Evolutionary conservation across 164 flowering plant genomes (phyloP), one percentile per base, ranked within the genome.

Genomic region (Nymphaea colorata): DNA sequence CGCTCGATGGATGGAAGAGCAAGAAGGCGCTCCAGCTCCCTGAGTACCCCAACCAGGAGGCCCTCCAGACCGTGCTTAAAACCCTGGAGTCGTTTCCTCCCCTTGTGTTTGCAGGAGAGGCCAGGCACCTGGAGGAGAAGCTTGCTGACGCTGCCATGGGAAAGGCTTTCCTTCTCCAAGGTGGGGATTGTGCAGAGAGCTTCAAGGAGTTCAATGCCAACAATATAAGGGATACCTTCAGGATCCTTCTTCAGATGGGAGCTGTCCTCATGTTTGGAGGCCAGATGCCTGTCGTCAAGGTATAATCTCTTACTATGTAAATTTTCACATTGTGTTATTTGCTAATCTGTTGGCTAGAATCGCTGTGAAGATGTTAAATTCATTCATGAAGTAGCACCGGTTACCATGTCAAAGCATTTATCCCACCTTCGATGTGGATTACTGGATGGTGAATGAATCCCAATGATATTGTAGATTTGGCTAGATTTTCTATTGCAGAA

Each of bases 181-280:
- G 96, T 3, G 97, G 97, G 0, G 97, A 91, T 66, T 91, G 97
- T 62, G 96, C 97, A 4, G 97, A 91, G 85, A 89, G 96, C 43
- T 89, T 91, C 81, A 91, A 91, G 78, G 97, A 91, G 76, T 91
- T 91, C 74, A 85, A 86, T 70, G 97, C 89, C 16, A 84, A 84
- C 66, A 91, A 89, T 71, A 91, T 91, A 44, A 79, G 96, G 64
- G 97, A 91, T 68, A 91, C 97, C 65, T 89, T 91, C 80, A 71
- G 97, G 60, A 79, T 91, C 44, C 80, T 91, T 51, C 87, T 91
- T 12, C 97, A 89, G 74, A 91, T 91, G 97, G 85, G 89, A 17
- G 96, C 73, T 45, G 93, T 91, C 55, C 71, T 91, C 66, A 91
- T 87, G 93, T 91, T 87, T 59, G 96, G 96, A 3, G 92, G 92